These are phyloP conservation scores for Aspergillus novoparasiticus DNA, from an alignment of 2,329 filamentous ascomycete genomes.

Conservation along the genomic window DNA sequence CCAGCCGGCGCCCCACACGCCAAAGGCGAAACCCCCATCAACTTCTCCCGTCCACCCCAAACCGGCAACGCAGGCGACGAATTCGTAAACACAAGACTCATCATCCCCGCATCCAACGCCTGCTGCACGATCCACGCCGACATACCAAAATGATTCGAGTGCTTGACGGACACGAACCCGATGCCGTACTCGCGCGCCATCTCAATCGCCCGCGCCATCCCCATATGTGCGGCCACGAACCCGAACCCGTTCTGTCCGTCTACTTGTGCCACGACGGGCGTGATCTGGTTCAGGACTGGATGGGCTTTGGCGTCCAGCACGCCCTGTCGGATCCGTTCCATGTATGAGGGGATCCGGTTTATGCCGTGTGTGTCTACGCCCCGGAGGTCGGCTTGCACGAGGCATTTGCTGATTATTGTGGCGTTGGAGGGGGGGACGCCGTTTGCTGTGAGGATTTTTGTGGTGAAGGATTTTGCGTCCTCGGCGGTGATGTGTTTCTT, in stretches of 20 bases:
- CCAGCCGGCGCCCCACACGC: conserved; percentile 73
- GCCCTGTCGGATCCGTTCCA: conserved; percentile 70
- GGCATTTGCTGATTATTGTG: conserved; percentile 64
- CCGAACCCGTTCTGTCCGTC: conserved; percentile 73
- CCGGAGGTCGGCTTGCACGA: conserved; percentile 74
- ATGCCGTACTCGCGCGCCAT: conserved; percentile 68
- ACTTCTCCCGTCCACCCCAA: conserved; percentile 68
- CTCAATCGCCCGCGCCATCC: conserved; percentile 68
- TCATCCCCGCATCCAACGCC: conserved; percentile 71
- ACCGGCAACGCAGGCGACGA: conserved; percentile 72
- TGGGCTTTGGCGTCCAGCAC: conserved; percentile 64
- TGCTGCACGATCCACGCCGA: conserved; percentile 78
- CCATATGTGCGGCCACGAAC: conserved; percentile 68
- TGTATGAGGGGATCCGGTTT: conserved; percentile 77
- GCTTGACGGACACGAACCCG: conserved; percentile 74
- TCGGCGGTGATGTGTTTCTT: conserved; percentile 13
- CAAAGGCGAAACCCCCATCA: conserved; percentile 74
- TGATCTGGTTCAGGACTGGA: conserved; percentile 63
- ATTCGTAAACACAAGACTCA: conserved; percentile 72
- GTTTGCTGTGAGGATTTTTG: conserved; percentile 42
- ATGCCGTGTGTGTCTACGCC: conserved; percentile 80
- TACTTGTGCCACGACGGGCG: conserved; percentile 71
- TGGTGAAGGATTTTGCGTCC: conserved; percentile 28
- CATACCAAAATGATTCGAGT: conserved; percentile 85
- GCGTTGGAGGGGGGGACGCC: conserved; percentile 63